Evolutionary conservation across 768 basidiomycete genomes (phyloP).

Genomic region (Pholiota conissans): DNA sequence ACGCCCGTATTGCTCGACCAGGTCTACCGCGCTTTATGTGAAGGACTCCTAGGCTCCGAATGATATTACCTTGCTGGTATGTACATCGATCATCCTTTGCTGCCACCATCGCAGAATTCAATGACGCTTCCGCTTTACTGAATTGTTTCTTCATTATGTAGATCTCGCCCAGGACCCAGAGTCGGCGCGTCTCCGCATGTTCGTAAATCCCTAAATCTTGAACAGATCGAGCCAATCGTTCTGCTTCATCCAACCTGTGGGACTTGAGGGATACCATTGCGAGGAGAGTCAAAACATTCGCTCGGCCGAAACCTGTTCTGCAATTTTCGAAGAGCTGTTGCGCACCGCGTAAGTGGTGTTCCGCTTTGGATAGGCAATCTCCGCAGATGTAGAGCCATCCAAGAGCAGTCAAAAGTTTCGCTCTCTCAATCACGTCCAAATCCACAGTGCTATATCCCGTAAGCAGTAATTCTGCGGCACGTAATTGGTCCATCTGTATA

Average conservation of each 20-base stretch:
- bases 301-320: not conserved
- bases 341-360: not conserved
- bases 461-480: not conserved
- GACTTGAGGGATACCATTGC: not conserved
- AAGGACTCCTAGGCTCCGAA: not conserved
- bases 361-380: not conserved
- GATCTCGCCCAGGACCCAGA: not conserved
- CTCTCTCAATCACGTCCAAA: not conserved
- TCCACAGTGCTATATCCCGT: not conserved
- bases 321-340: not conserved
- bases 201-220: not conserved
- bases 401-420: not conserved
- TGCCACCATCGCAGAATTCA: not conserved
- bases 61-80: not conserved
- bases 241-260: not conserved
- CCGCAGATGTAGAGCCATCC: not conserved
- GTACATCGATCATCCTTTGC: not conserved
- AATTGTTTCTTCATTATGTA: not conserved
- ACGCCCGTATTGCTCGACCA: not conserved
- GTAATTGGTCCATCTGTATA: not conserved
- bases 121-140: not conserved
- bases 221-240: not conserved
- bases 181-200: not conserved
- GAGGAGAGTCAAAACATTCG: not conserved
- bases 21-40: not conserved